These are phyloP conservation scores for Capsella rubella DNA, from an alignment of 441 rosid species.

Conservation along the genomic window DNA sequence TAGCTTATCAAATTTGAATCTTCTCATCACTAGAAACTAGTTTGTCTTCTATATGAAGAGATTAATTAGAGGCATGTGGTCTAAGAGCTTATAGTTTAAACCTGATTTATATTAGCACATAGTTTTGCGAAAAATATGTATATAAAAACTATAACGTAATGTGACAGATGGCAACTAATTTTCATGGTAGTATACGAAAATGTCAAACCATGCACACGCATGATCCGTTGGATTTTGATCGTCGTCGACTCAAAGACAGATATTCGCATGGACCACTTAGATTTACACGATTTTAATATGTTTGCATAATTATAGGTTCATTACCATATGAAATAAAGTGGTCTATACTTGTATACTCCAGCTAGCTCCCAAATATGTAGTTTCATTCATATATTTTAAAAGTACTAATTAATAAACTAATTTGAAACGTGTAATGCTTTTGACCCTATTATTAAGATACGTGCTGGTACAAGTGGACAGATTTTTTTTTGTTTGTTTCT, in stretches of 20 bases:
- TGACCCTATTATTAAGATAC: slow-evolving; percentile 26
- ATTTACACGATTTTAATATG: slow-evolving; percentile 33
- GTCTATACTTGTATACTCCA: slow-evolving; percentile 18
- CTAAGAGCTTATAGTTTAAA: neutral
- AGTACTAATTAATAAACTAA: slow-evolving; percentile 1
- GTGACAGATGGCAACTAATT: slow-evolving; percentile 23
- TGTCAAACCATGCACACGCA: slow-evolving; percentile 44
- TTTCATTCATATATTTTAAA: neutral
- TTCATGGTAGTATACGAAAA: slow-evolving; percentile 15
- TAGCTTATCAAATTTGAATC: neutral
- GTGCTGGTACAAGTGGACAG: slow-evolving; percentile 3
- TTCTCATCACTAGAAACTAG: neutral
- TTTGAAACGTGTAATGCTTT: slow-evolving; percentile 33
- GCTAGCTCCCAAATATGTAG: slow-evolving; percentile 7
- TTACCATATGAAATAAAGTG: slow-evolving; percentile 9
- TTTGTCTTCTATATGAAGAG: neutral
- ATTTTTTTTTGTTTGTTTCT: no score
- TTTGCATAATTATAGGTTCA: slow-evolving; percentile 31
- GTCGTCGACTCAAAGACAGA: slow-evolving; percentile 32
- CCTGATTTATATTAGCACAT: neutral
- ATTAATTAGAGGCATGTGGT: neutral
- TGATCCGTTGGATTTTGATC: slow-evolving; percentile 35
- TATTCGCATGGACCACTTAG: slow-evolving; percentile 44
- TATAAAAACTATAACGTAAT: neutral
- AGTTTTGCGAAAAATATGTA: slow-evolving; percentile 4